Percentiles rank a stretch among this genome's conserved stretches.
phyloP scores from a whole-genome alignment of 768 basidiomycete species.

The Leccinum incarnatum region DNA sequence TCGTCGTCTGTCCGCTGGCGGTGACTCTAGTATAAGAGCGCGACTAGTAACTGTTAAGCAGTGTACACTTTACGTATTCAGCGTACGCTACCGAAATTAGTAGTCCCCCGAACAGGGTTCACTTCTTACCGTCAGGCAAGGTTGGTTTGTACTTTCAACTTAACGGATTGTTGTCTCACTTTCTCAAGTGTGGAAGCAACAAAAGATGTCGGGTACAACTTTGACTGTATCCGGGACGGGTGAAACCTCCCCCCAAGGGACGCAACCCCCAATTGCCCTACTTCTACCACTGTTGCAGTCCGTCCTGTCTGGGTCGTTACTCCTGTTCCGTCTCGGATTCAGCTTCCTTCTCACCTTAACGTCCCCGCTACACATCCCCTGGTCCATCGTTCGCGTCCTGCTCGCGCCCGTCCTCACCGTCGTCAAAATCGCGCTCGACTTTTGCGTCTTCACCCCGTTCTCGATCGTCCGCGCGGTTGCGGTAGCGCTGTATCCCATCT shows the following conservation, averaged over 20 bases:
- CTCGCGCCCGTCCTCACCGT: slow-evolving; percentile 47
- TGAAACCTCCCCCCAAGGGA: background rate
- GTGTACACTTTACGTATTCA: too few relatives aligned
- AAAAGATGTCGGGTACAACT: slow-evolving; percentile 8
- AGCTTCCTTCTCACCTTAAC: slow-evolving; percentile 11
- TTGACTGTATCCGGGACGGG: background rate
- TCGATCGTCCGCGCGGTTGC: slow-evolving; percentile 36
- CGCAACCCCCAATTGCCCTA: slow-evolving; percentile 23
- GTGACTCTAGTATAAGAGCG: too few relatives aligned
- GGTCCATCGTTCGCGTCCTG: slow-evolving; percentile 35
- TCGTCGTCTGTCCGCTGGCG: too few relatives aligned
- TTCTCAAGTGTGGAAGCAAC: background rate
- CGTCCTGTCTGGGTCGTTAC: slow-evolving; percentile 6
- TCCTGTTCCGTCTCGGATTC: slow-evolving; percentile 14
- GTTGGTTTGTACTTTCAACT: background rate
- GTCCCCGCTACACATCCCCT: slow-evolving; percentile 24
- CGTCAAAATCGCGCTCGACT: slow-evolving; percentile 37
- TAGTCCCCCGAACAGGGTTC: background rate
- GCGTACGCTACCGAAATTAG: background rate
- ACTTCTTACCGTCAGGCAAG: background rate
- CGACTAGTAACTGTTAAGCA: too few relatives aligned
- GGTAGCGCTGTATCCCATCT: slow-evolving; percentile 50
- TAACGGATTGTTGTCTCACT: background rate
- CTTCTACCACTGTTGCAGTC: slow-evolving; percentile 21
- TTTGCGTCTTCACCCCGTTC: slow-evolving; percentile 48